These are phyloP conservation scores for Xylariaceae sp. DNA, from an alignment of 2,329 filamentous ascomycete genomes.

Conservation along the genomic window DNA sequence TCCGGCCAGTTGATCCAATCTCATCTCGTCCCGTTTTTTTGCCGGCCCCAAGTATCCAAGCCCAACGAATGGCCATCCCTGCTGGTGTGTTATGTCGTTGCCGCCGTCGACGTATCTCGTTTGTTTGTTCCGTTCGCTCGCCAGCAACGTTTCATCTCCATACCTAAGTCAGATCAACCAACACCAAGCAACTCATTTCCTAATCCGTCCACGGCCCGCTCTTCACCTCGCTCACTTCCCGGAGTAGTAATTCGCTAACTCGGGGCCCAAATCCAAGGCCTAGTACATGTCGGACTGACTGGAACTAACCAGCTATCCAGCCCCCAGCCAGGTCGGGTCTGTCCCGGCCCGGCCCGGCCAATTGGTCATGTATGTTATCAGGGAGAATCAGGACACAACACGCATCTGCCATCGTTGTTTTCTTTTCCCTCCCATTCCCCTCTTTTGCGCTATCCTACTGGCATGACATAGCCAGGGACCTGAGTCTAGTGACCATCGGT, in stretches of 20 bases:
- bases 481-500: too few relatives aligned
- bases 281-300: background rate
- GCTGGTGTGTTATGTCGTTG: background rate
- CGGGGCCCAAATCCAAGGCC: background rate
- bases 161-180: too few relatives aligned
- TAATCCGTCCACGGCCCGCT: background rate
- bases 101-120: background rate
- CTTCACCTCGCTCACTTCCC: background rate
- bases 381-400: background rate
- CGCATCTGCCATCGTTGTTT: background rate
- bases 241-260: background rate
- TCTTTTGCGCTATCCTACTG: background rate
- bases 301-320: background rate
- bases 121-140: background rate
- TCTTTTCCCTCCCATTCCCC: background rate
- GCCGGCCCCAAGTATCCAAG: background rate
- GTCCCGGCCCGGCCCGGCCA: background rate
- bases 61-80: background rate
- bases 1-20: background rate
- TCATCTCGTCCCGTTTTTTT: background rate
- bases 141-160: background rate
- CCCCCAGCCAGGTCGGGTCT: background rate
- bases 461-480: background rate
- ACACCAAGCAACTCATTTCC: background rate
- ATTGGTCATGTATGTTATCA: background rate